These are phyloP conservation scores for Neocatenulostroma microsporum DNA, from an alignment of 2,329 filamentous ascomycete genomes.

Conservation along the genomic window DNA sequence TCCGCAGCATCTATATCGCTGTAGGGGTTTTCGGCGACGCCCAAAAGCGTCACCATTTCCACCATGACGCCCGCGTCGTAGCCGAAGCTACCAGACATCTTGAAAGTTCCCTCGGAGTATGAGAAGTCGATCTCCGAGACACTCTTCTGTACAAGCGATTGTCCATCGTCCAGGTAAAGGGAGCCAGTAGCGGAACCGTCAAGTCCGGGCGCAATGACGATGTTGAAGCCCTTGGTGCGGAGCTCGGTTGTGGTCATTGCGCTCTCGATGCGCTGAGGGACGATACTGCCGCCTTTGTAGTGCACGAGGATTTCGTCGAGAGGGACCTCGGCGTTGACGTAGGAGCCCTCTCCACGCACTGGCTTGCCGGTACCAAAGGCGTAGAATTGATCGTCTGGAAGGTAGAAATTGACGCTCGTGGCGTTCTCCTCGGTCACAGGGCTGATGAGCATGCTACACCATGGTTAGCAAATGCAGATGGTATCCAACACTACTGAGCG, in stretches of 20 bases:
- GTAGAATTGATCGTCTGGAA: conserved; percentile 52
- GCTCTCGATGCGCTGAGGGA: conserved; percentile 49
- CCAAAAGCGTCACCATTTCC: neutral
- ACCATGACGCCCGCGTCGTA: conserved; percentile 33
- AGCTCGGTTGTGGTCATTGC: conserved; percentile 57
- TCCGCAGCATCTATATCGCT: neutral
- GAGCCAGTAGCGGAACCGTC: conserved; percentile 57
- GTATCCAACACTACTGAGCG: neutral
- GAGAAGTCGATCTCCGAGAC: conserved; percentile 52
- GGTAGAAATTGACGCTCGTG: conserved; percentile 47
- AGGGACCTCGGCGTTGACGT: conserved; percentile 38
- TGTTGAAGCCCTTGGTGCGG: conserved; percentile 58
- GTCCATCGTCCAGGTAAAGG: conserved; percentile 72
- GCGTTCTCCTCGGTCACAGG: conserved; percentile 47
- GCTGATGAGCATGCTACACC: conserved; percentile 44
- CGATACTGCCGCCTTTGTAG: conserved; percentile 56
- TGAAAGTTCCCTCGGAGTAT: conserved; percentile 48
- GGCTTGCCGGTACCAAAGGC: conserved; percentile 48
- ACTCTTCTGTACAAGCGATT: conserved; percentile 51
- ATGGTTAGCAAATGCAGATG: neutral
- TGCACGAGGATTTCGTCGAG: conserved; percentile 55
- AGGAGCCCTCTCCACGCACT: conserved; percentile 39
- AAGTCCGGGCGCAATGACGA: conserved; percentile 58
- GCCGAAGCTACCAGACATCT: conserved; percentile 46
- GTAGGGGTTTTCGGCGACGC: neutral